Conservation (phyloP, 371 early-diverging fungal species). For the Blakeslea trispora region DNA sequence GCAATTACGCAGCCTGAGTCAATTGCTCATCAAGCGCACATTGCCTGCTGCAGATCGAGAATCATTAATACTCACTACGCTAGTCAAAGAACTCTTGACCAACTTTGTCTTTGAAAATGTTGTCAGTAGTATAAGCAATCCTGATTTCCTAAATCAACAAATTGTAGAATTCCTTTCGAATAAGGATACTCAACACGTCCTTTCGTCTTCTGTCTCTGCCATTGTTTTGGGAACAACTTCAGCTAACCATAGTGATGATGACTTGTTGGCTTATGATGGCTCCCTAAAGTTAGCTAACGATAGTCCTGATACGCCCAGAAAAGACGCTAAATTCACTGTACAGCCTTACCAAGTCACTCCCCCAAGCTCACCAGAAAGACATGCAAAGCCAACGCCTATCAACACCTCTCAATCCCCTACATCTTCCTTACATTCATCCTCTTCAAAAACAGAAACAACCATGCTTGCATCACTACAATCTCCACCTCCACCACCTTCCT, state of each 20-base stretch:
- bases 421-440: too few relatives aligned
- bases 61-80: slow-evolving; percentile 30
- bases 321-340: slow-evolving; percentile 9
- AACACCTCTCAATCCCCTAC: neutral
- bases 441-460: slow-evolving; percentile 1
- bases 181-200: slow-evolving; percentile 7
- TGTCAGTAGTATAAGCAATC: slow-evolving; percentile 40
- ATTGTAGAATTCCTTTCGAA: slow-evolving; percentile 41
- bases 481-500: slow-evolving; percentile 6
- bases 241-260: neutral
- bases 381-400: neutral
- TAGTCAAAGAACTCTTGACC: slow-evolving; percentile 44
- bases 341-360: slow-evolving; percentile 4
- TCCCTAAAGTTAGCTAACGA: neutral
- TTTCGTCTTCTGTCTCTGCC: slow-evolving; percentile 8
- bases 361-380: slow-evolving; percentile 12
- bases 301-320: slow-evolving; percentile 3
- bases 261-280: neutral
- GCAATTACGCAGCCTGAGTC: slow-evolving; percentile 37
- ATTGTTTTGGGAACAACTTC: slow-evolving; percentile 2
- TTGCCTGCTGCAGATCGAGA: slow-evolving; percentile 35
- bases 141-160: slow-evolving; percentile 46
- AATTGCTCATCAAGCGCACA: slow-evolving; percentile 35
- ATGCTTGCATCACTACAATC: slow-evolving; percentile 12
- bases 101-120: slow-evolving; percentile 40